Base-by-base conservation (phyloP, 768 basidiomycete genomes). In the Sistotremastrum suecicum region DNA sequence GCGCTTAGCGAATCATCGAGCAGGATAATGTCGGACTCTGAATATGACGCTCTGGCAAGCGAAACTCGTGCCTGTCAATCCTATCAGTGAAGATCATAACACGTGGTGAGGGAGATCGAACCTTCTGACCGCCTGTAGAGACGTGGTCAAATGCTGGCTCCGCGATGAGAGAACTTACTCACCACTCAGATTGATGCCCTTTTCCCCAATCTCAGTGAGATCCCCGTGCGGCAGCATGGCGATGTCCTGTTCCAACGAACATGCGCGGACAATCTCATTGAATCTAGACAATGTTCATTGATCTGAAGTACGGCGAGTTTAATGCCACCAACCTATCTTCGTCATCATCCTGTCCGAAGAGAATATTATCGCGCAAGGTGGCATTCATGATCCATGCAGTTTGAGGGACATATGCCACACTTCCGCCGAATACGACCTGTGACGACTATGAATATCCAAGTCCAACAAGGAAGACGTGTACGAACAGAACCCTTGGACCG, bases 1-100 rank as follows among this genome's bases (percentile, higher is more conserved):
- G 69, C 69, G 7, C 60, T 61, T n/a, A 72, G 62, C 3, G 70
- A 67, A 48, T 73, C 70, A 49, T 73, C 71, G 5, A 72, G 59
- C 3, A 71, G 58, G 47, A 69, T 66, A 39, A 72, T 57, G 45
- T 71, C 69, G 5, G 69, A 65, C 5, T 66, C 56, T 9, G 66
- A 61, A 46, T 72, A 73, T 6, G 66, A 65, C 1, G 68, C 67
- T 41, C 70, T 50, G 1, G 71, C 71, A 5, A 70, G 55, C 9
- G 56, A 56, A 4, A 65, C 53, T 8, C 64, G 58, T 9, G 63
- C 61, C 52, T 63, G 51, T 56, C 45, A 28, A 5, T 1, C 44
- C 34, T 7, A 42, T 20, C 20, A 20, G 20, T 20, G 20, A 20
- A 20, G 20, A 20, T 20, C 20, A 20, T 20, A 20, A 20, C 20